These are phyloP conservation scores for Carex kokanica DNA, from an alignment of 176 grass and related monocot species.

Conservation along the genomic window DNA sequence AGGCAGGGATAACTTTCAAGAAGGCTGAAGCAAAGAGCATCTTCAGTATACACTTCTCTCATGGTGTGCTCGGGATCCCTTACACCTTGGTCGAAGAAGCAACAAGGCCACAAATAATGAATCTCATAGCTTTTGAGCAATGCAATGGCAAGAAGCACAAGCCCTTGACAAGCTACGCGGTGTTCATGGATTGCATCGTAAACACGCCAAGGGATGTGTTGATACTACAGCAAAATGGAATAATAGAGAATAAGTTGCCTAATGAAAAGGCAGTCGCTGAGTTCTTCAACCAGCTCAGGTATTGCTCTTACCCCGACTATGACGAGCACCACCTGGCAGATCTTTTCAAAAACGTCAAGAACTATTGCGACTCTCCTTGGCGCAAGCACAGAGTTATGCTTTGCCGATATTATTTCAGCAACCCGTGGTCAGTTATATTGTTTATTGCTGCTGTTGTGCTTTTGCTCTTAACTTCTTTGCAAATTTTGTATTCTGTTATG, in stretches of 20 bases:
- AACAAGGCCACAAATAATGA: no score
- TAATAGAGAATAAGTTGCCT: constrained; percentile 24
- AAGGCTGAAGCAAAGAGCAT: no score
- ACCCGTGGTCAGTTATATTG: constrained; percentile 26
- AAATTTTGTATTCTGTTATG: no score
- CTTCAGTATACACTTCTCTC: no score
- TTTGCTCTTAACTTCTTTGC: no score
- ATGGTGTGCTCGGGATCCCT: no score
- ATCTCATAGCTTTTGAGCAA: no score
- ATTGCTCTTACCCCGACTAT: constrained; percentile 1
- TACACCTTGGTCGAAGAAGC: no score
- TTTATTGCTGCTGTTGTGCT: neutral
- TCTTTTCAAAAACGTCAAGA: constrained; percentile 6
- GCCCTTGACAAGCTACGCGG: no score
- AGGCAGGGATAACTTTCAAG: no score
- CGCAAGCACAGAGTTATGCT: constrained; percentile 5
- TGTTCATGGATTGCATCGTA: neutral
- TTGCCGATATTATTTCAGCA: constrained; percentile 19
- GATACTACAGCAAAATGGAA: constrained; percentile 15
- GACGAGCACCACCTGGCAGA: constrained; percentile 10
- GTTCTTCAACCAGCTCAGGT: constrained; percentile 22
- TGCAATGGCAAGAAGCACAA: no score
- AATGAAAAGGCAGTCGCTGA: neutral
- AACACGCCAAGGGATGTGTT: constrained; percentile 10
- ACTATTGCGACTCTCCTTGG: constrained; percentile 25